Evolutionary conservation across 108 stramenopile genomes (phyloP).

Genomic region (Cyclotella baltica): DNA sequence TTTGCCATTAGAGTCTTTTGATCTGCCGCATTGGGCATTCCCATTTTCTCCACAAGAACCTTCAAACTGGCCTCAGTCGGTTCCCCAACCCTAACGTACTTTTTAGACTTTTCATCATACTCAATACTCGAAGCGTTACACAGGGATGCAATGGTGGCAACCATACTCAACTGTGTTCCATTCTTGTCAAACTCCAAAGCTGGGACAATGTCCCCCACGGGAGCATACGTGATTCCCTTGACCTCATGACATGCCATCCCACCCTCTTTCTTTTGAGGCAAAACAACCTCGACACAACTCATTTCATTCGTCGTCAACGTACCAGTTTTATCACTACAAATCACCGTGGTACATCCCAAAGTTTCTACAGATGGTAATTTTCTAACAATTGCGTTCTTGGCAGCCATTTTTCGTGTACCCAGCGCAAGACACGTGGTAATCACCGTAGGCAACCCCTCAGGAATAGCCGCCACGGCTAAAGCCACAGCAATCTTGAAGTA

Average conservation of each 20-base stretch:
- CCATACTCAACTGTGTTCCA: conserved; percentile 25
- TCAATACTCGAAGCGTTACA: conserved; percentile 46
- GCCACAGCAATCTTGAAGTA: conserved; percentile 90
- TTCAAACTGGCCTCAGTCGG: conserved; percentile 86
- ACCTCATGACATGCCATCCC: conserved; percentile 46
- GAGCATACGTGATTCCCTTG: conserved; percentile 50
- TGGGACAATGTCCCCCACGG: conserved; percentile 47
- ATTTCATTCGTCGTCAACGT: conserved; percentile 90
- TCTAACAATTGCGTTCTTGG: conserved; percentile 58
- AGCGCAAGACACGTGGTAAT: conserved; percentile 86
- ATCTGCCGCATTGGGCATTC: conserved; percentile 45
- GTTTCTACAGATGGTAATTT: conserved; percentile 88
- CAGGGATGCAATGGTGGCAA: conserved; percentile 40
- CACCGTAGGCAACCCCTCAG: conserved; percentile 86
- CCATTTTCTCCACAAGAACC: conserved; percentile 81
- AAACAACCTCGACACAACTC: conserved; percentile 62
- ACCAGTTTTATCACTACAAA: conserved; percentile 92
- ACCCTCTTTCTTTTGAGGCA: conserved; percentile 22
- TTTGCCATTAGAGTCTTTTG: conserved; percentile 22
- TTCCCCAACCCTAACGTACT: conserved; percentile 78
- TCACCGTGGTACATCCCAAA: conserved; percentile 81
- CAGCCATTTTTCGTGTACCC: conserved; percentile 76
- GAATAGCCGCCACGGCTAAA: conserved; percentile 89
- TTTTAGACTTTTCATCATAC: conserved; percentile 45
- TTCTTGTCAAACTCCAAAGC: conserved; percentile 20